Evolutionary conservation across 257 asterid genomes (phyloP).

Genomic region (Nicotiana otophora): DNA sequence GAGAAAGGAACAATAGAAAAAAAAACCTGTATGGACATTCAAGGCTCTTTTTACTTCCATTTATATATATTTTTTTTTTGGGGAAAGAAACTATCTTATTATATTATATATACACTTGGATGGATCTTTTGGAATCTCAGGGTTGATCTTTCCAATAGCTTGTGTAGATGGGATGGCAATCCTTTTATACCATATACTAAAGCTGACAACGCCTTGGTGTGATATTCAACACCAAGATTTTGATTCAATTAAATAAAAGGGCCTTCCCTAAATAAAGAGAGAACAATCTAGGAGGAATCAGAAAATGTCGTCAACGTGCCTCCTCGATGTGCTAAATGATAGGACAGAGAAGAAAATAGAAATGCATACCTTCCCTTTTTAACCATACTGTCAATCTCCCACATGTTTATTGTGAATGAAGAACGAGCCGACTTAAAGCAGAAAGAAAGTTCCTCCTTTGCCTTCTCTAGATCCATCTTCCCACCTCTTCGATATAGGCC

Average conservation of each 20-base stretch:
- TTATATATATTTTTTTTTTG: background rate
- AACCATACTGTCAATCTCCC: constrained; percentile 98
- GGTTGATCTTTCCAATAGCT: background rate
- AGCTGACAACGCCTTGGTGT: background rate
- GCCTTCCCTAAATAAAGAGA: background rate
- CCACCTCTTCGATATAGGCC: constrained; percentile 76
- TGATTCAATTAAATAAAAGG: background rate
- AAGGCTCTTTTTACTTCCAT: background rate
- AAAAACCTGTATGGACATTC: background rate
- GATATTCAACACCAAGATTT: background rate
- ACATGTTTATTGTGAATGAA: constrained; percentile 89
- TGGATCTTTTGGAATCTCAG: background rate
- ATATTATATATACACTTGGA: background rate
- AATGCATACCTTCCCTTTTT: constrained; percentile 79
- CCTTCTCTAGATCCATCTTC: constrained; percentile 75
- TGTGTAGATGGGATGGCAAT: background rate
- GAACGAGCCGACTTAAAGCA: constrained; percentile 95
- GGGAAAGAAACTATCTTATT: background rate
- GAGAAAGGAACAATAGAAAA: background rate
- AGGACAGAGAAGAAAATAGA: constrained; percentile 1
- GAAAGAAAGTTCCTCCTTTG: constrained; percentile 94
- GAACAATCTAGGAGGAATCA: constrained; percentile 9
- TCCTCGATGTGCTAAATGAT: constrained; percentile 4
- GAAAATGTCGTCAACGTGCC: background rate
- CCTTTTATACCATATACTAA: background rate